phyloP scores from a whole-genome alignment of 345 rosid species.

The Mallotus nudiflorus region DNA sequence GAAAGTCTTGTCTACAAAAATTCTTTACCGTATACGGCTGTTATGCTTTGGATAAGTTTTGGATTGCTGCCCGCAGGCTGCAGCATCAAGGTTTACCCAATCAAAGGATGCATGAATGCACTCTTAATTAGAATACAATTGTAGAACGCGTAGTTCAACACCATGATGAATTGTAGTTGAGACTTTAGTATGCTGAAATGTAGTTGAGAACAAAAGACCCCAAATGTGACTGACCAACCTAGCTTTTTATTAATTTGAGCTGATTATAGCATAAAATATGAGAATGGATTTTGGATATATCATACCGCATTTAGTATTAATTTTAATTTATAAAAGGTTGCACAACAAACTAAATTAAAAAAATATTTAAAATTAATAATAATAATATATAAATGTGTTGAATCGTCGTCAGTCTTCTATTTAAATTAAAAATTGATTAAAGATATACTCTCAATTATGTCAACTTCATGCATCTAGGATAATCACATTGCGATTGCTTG shows the following conservation, averaged over 20 bases:
- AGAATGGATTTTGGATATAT: no score
- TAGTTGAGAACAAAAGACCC: background rate
- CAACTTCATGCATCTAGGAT: no score
- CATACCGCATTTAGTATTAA: no score
- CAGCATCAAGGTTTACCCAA: no score
- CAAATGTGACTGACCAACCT: background rate
- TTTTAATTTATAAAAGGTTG: no score
- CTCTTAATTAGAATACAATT: no score
- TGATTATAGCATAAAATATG: no score
- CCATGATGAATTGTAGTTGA: constrained; percentile 2
- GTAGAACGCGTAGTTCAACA: background rate
- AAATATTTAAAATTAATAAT: background rate
- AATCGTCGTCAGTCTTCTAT: background rate
- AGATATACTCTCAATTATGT: background rate
- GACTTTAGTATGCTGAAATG: background rate
- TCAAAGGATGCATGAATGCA: no score
- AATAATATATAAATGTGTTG: background rate
- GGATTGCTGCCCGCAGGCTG: background rate
- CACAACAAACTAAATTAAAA: background rate
- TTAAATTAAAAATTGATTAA: background rate
- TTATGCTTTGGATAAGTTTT: background rate
- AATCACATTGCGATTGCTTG: no score
- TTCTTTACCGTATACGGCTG: no score
- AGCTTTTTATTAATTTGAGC: no score
- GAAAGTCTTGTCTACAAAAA: no score